phyloP scores from a whole-genome alignment of 202 grass and related monocot species.

The Carex arenaria region DNA sequence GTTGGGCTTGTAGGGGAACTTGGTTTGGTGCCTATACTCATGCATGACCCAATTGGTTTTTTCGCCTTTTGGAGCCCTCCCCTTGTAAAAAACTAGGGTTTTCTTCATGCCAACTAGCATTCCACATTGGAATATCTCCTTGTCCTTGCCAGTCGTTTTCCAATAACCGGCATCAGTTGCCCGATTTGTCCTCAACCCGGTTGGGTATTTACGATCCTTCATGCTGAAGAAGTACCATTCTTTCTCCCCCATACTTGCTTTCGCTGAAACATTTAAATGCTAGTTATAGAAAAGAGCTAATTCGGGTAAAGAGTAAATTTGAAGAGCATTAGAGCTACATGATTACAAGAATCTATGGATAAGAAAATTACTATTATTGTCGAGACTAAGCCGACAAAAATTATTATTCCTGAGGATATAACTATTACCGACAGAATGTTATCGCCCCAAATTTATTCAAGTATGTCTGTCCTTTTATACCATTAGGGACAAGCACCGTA shows the following conservation, averaged over 20 bases:
- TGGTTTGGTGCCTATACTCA: conserved; percentile 43
- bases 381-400: too few species aligned
- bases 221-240: conserved; percentile 60
- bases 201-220: conserved; percentile 48
- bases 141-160: conserved; percentile 50
- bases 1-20: conserved; percentile 29
- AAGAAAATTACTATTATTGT: too few species aligned
- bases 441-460: neutral
- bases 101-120: conserved; percentile 47
- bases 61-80: conserved; percentile 46
- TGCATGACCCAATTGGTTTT: conserved; percentile 56
- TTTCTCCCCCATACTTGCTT: conserved; percentile 49
- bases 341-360: neutral
- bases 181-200: conserved; percentile 39
- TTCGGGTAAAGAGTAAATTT: neutral
- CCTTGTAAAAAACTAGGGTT: conserved; percentile 52
- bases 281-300: conserved; percentile 8
- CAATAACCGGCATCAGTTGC: conserved; percentile 45
- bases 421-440: too few species aligned
- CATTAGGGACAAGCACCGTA: neutral
- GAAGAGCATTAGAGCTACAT: neutral
- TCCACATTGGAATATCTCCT: conserved; percentile 47
- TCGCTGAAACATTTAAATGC: conserved; percentile 19
- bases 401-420: too few species aligned
- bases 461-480: neutral